Conservation (phyloP, 1,139 yeast species). For the Protomyces gravidus region DNA sequence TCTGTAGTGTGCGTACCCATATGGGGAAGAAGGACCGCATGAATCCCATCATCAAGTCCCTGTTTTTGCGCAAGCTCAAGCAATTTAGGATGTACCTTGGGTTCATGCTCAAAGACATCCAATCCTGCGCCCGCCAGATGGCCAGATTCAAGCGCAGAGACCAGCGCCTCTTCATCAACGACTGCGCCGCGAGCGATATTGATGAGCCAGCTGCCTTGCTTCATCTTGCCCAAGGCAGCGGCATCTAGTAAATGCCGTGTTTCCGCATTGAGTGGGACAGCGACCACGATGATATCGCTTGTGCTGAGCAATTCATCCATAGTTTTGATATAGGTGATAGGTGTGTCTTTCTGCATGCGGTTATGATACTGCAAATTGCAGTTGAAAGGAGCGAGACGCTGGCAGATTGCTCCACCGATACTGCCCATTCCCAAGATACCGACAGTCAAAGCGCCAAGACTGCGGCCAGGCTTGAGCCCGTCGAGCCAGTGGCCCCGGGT, state of each 20-base stretch:
- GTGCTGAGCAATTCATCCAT: slow-evolving; percentile 53
- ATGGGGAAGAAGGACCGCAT: slow-evolving; percentile 57
- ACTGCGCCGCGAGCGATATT: slow-evolving; percentile 74
- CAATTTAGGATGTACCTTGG: slow-evolving; percentile 6
- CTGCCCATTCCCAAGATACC: slow-evolving; percentile 76
- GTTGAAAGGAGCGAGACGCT: slow-evolving; percentile 62
- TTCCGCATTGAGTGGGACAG: slow-evolving; percentile 56
- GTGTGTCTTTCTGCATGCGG: slow-evolving; percentile 45
- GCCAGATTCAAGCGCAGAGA: slow-evolving; percentile 58
- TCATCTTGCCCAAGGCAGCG: slow-evolving; percentile 54
- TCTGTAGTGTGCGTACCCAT: slow-evolving; percentile 73
- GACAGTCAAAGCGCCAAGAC: slow-evolving; percentile 45
- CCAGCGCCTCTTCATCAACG: slow-evolving; percentile 58
- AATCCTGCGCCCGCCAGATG: slow-evolving; percentile 66
- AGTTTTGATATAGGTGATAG: slow-evolving; percentile 52
- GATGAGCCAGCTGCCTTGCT: slow-evolving; percentile 58
- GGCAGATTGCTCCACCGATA: slow-evolving; percentile 59
- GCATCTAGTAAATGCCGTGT: slow-evolving; percentile 59
- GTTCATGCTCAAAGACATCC: slow-evolving; percentile 71
- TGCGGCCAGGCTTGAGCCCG: slow-evolving; percentile 52
- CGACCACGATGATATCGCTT: slow-evolving; percentile 58
- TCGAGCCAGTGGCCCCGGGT: slow-evolving; percentile 26
- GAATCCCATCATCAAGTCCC: background rate
- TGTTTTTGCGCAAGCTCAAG: background rate
- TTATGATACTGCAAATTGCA: slow-evolving; percentile 59